These are phyloP conservation scores for Echria macrotheca DNA, from an alignment of 495 filamentous ascomycete genomes.

Conservation along the genomic window DNA sequence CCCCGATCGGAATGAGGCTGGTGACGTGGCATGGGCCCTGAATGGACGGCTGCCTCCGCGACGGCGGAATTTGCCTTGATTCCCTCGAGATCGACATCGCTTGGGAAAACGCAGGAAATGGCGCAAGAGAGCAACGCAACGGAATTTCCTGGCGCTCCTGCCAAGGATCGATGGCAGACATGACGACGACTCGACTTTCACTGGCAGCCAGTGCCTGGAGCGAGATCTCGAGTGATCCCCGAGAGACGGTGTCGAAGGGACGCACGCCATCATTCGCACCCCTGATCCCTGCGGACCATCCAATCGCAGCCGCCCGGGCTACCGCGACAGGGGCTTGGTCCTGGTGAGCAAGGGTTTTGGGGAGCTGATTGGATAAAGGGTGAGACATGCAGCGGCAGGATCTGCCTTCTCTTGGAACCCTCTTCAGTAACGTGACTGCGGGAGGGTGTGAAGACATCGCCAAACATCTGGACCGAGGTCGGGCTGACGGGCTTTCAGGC, in stretches of 20 bases:
- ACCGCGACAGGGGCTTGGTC: slow-evolving; percentile 27
- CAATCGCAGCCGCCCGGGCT: slow-evolving; percentile 38
- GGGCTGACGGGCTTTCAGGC: no score
- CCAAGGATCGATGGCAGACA: neutral
- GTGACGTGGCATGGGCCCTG: no score
- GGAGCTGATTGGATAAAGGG: slow-evolving; percentile 29
- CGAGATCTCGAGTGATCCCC: no score
- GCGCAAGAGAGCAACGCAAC: neutral
- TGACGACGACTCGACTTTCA: no score
- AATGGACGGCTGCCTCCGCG: slow-evolving; percentile 23
- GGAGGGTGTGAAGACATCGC: slow-evolving; percentile 36
- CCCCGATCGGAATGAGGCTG: slow-evolving; percentile 20
- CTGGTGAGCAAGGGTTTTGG: slow-evolving; percentile 32
- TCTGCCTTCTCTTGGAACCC: slow-evolving; percentile 29
- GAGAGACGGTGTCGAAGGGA: neutral
- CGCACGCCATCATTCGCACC: slow-evolving; percentile 24
- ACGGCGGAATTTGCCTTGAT: slow-evolving; percentile 11
- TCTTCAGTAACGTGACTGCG: slow-evolving; percentile 37
- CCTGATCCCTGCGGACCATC: slow-evolving; percentile 15
- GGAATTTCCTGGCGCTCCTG: no score
- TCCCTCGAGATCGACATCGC: slow-evolving; percentile 2
- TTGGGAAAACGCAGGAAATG: neutral
- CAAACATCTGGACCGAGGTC: no score
- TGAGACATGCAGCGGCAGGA: slow-evolving; percentile 30
- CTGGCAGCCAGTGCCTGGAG: no score